A percentile compares a stretch with the other conserved stretches of the same genome.
Conservation (phyloP, 2,329 filamentous ascomycete genomes). For the Septoria petroselini region DNA sequence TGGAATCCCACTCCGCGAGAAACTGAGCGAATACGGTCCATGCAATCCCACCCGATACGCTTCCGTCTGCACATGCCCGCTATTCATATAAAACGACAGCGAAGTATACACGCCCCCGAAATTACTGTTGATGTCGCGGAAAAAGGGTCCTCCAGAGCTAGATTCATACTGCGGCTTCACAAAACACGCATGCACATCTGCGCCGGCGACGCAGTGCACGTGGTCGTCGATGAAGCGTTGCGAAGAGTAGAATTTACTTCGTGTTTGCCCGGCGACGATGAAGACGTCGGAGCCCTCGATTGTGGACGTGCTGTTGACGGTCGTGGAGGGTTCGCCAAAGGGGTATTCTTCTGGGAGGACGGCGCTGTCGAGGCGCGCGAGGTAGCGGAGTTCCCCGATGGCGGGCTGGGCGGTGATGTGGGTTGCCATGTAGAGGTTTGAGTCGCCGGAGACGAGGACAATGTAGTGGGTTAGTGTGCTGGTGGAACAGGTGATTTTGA, state of each 20-base stretch:
- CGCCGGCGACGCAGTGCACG: conserved; percentile 59
- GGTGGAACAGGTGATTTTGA: conserved; percentile 20
- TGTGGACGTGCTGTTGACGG: conserved; percentile 48
- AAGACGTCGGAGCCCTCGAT: conserved; percentile 57
- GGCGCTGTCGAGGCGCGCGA: conserved; percentile 20
- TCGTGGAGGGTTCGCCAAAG: conserved; percentile 44
- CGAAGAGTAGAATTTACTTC: conserved; percentile 68
- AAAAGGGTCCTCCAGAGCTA: conserved; percentile 64
- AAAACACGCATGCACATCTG: conserved; percentile 59
- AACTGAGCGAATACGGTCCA: conserved; percentile 62
- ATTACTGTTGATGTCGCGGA: conserved; percentile 62
- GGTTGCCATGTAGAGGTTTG: conserved; percentile 22
- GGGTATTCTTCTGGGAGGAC: conserved; percentile 18
- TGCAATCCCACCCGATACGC: conserved; percentile 60
- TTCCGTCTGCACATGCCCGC: conserved; percentile 62
- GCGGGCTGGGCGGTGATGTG: conserved; percentile 21
- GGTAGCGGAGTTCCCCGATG: conserved; percentile 20
- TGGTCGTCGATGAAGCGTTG: conserved; percentile 68
- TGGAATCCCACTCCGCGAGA: conserved; percentile 58
- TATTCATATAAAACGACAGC: conserved; percentile 69
- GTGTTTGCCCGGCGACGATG: conserved; percentile 59
- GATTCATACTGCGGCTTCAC: conserved; percentile 57
- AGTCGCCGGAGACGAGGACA: conserved; percentile 14
- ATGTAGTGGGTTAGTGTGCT: conserved; percentile 21
- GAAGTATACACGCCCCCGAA: conserved; percentile 56